phyloP scores from a whole-genome alignment of 306 rosid species.

The Pterocarpus macrocarpus region DNA sequence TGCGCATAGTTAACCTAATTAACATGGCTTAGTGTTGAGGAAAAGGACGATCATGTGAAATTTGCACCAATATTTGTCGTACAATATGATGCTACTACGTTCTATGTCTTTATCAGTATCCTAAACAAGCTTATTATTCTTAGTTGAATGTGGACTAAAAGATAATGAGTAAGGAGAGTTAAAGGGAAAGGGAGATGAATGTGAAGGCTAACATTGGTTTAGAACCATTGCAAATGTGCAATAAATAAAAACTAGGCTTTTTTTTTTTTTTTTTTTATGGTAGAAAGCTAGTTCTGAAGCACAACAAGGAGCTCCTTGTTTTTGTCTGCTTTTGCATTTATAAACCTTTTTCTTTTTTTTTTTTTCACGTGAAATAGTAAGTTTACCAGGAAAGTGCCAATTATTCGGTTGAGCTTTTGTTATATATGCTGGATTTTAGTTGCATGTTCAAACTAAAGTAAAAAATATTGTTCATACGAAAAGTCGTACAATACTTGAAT shows the following conservation, averaged over 20 bases:
- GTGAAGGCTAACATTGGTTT: constrained; percentile 14
- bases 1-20: too few species aligned
- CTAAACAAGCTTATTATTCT: constrained; percentile 15
- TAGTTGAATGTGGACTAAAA: constrained; percentile 15
- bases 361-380: constrained; percentile 4
- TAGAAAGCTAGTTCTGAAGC: not conserved
- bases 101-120: not conserved
- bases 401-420: constrained; percentile 30
- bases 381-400: constrained; percentile 31
- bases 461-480: constrained; percentile 13
- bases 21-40: too few species aligned
- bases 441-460: constrained; percentile 16
- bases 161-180: not conserved
- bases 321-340: not conserved
- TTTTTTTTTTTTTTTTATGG: not conserved
- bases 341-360: not conserved
- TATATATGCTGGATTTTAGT: not conserved
- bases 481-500: not conserved
- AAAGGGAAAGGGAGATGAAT: not conserved
- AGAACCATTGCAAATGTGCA: not conserved
- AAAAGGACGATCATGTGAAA: too few species aligned
- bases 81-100: not conserved
- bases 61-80: constrained; percentile 8
- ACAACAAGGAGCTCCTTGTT: not conserved
- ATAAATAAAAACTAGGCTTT: not conserved